Percentiles rank a stretch among this genome's conserved stretches.
phyloP scores from a whole-genome alignment of 208 protist species.

The Histomonas meleagridis region DNA sequence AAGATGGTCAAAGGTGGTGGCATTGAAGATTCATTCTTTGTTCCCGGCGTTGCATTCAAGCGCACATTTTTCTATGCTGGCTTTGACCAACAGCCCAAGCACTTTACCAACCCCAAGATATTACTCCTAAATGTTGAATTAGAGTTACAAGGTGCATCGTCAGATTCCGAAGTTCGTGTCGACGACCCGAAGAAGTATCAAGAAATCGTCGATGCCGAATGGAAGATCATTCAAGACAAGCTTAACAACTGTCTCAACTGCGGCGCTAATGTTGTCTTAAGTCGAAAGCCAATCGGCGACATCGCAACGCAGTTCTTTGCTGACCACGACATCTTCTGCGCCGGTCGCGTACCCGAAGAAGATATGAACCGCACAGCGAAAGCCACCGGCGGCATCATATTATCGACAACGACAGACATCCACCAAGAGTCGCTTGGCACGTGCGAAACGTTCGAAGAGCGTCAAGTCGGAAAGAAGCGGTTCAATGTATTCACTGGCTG shows the following conservation, averaged over 20 bases:
- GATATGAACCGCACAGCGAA: conserved; percentile 74
- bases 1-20: conserved; percentile 96
- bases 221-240: conserved; percentile 99
- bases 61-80: conserved; percentile 99
- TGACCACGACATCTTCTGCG: conserved; percentile 96
- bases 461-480: conserved; percentile 77
- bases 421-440: conserved; percentile 72
- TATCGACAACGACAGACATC: conserved; percentile 91
- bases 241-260: conserved; percentile 88
- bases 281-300: conserved; percentile 95
- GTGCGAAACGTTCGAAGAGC: conserved; percentile 81
- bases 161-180: conserved; percentile 90
- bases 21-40: conserved; percentile 82
- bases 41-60: conserved; percentile 99
- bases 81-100: conserved; percentile 61
- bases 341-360: conserved; percentile 88
- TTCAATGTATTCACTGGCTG: conserved; percentile 99
- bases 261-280: conserved; percentile 93
- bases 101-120: conserved; percentile 90
- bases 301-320: conserved; percentile 99
- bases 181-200: conserved; percentile 78
- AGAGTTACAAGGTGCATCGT: conserved; percentile 98
- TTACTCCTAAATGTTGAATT: conserved; percentile 97
- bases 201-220: conserved; percentile 98
- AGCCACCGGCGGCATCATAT: conserved; percentile 83